Conservation (phyloP, 345 rosid species). For the Syzygium jambos region DNA sequence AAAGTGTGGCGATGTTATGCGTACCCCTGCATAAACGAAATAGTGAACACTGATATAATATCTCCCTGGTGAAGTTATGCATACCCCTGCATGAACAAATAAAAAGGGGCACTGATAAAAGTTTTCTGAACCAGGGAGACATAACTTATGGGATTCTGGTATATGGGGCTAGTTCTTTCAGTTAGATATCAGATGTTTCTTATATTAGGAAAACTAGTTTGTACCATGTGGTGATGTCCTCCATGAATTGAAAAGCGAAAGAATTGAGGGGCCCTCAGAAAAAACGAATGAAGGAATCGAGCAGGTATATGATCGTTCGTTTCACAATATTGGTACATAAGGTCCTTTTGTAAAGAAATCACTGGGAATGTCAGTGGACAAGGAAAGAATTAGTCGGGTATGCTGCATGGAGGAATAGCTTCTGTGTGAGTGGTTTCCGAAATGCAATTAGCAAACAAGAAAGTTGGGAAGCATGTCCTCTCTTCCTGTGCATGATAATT, state of each 20-base stretch:
- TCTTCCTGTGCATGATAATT: background rate
- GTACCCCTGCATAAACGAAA: background rate
- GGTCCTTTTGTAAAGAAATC: background rate
- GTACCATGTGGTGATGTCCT: background rate
- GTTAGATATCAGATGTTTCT: background rate
- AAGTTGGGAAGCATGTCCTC: background rate
- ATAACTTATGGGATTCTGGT: background rate
- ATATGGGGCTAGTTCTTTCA: background rate
- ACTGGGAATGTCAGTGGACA: background rate
- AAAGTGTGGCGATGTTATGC: background rate
- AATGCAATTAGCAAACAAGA: background rate
- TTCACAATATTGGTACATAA: background rate
- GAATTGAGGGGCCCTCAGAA: background rate
- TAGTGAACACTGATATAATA: background rate
- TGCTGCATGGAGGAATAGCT: background rate
- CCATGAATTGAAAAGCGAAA: background rate
- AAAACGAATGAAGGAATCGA: background rate
- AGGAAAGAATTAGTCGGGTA: background rate
- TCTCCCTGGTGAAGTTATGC: background rate
- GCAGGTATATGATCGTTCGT: background rate
- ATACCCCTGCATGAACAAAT: background rate
- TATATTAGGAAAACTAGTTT: background rate
- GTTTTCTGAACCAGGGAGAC: background rate
- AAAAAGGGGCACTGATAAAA: background rate
- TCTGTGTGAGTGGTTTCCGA: background rate